Percentiles rank a stretch among this genome's conserved stretches.
phyloP scores from a whole-genome alignment of 1,284 basidiomycete species.

The Tausonia pullulans region DNA sequence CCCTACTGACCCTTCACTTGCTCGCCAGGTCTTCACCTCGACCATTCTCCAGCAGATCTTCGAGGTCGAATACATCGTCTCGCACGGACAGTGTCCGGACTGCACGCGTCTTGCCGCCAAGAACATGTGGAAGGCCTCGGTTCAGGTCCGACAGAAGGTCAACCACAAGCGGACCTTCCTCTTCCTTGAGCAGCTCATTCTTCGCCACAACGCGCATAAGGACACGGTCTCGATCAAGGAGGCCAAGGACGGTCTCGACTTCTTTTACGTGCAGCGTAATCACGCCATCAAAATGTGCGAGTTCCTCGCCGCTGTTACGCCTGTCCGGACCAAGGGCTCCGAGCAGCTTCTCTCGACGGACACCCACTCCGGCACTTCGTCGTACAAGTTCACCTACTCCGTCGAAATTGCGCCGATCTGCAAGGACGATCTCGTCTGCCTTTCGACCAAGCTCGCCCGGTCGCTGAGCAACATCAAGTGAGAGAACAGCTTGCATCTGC shows the following conservation, averaged over 20 bases:
- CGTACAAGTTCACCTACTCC: conserved; percentile 96
- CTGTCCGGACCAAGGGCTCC: conserved; percentile 76
- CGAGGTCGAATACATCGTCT: conserved; percentile 90
- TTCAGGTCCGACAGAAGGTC: conserved; percentile 96
- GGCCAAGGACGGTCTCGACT: conserved; percentile 88
- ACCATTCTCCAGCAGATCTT: conserved; percentile 97
- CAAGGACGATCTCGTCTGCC: conserved; percentile 92
- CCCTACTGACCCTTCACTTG: background rate
- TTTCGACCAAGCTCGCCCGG: conserved; percentile 71
- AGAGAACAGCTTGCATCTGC: conserved; percentile 13
- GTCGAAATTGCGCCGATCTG: conserved; percentile 95
- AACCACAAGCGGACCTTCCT: conserved; percentile 96
- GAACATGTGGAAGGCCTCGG: conserved; percentile 95
- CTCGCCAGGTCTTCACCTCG: conserved; percentile 65
- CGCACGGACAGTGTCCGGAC: conserved; percentile 90
- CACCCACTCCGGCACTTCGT: conserved; percentile 82
- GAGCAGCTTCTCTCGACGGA: conserved; percentile 90
- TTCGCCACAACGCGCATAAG: conserved; percentile 94
- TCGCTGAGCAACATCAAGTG: conserved; percentile 69
- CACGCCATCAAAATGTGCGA: conserved; percentile 98
- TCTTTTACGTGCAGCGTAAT: conserved; percentile 83
- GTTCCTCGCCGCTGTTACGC: conserved; percentile 78
- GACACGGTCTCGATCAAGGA: conserved; percentile 73
- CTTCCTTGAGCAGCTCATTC: conserved; percentile 92
- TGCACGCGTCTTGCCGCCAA: conserved; percentile 91